Evolutionary conservation across 176 grass and related monocot genomes (phyloP).

Genomic region (Microstegium vimineum): DNA sequence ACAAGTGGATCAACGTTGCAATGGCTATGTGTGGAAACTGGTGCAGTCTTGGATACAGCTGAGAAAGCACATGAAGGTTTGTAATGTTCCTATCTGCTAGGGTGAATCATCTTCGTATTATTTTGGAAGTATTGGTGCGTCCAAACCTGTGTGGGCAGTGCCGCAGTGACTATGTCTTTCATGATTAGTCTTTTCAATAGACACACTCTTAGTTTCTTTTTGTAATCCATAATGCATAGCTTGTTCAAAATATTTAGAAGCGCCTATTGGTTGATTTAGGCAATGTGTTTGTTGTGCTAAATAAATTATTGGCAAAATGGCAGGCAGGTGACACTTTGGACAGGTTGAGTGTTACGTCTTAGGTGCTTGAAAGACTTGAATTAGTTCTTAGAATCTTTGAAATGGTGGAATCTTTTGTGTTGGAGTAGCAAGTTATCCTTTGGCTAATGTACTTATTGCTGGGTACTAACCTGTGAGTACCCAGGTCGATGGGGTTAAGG

Average conservation of each 20-base stretch:
- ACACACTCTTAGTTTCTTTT: not conserved
- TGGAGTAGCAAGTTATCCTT: not conserved
- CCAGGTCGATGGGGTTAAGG: not conserved
- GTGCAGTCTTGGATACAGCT: conserved; percentile 80
- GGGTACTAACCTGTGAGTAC: not conserved
- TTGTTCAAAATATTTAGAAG: not conserved
- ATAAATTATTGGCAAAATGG: not conserved
- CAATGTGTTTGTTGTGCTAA: not conserved
- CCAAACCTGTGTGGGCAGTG: not conserved
- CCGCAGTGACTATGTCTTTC: not conserved
- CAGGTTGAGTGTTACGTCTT: not conserved
- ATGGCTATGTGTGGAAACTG: conserved; percentile 79
- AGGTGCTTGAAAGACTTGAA: not conserved
- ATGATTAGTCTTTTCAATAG: not conserved
- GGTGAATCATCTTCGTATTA: not conserved
- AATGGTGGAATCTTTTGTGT: not conserved
- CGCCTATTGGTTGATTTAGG: not conserved
- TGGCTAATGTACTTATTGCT: not conserved
- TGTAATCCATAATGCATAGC: not conserved
- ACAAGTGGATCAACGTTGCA: conserved; percentile 73
- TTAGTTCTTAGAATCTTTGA: not conserved
- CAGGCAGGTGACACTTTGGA: not conserved
- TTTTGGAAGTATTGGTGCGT: not conserved
- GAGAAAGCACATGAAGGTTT: conserved; percentile 91
- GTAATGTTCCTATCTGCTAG: conserved; percentile 22